These are phyloP conservation scores for Coemansia sp. DNA, from an alignment of 192 early-diverging fungal genomes.

Conservation along the genomic window DNA sequence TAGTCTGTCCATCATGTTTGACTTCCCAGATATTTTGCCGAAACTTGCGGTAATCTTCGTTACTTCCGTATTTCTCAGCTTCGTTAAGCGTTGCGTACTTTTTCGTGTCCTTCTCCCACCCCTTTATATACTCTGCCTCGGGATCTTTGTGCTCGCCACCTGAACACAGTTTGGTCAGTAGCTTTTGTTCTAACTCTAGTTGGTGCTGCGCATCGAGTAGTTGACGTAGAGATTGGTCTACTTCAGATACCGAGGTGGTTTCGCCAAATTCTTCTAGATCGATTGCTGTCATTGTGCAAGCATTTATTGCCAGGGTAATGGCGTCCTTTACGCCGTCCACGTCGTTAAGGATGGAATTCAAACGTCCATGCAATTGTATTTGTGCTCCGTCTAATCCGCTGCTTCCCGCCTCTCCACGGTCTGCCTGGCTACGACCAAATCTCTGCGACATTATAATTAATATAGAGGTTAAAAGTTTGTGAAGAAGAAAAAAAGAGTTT, in stretches of 20 bases:
- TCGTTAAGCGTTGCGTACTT: slow-evolving; percentile 23
- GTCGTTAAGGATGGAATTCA: slow-evolving; percentile 9
- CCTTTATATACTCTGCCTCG: slow-evolving; percentile 13
- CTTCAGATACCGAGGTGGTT: slow-evolving; percentile 1
- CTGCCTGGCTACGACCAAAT: background rate
- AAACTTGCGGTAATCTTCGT: slow-evolving; percentile 31
- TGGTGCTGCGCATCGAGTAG: slow-evolving; percentile 36
- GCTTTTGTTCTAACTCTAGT: slow-evolving; percentile 18
- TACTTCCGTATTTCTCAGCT: slow-evolving; percentile 19
- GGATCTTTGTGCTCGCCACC: slow-evolving; percentile 6
- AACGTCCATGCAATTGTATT: slow-evolving; percentile 21
- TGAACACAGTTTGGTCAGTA: slow-evolving; percentile 17
- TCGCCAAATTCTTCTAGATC: slow-evolving; percentile 36
- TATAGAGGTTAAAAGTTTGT: background rate
- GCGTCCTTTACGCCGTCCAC: slow-evolving; percentile 13
- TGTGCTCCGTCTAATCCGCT: slow-evolving; percentile 12
- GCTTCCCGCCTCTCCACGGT: background rate
- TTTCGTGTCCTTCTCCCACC: slow-evolving; percentile 3
- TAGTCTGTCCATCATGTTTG: slow-evolving; percentile 38
- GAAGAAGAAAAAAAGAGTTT: background rate
- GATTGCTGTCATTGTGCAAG: slow-evolving; percentile 25
- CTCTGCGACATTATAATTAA: slow-evolving; percentile 11
- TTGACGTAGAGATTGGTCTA: slow-evolving; percentile 29
- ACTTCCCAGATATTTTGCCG: slow-evolving; percentile 47
- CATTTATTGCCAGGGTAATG: slow-evolving; percentile 19